Evolutionary conservation across 768 basidiomycete genomes (phyloP).

Genomic region (Hypsizygus marmoreus): DNA sequence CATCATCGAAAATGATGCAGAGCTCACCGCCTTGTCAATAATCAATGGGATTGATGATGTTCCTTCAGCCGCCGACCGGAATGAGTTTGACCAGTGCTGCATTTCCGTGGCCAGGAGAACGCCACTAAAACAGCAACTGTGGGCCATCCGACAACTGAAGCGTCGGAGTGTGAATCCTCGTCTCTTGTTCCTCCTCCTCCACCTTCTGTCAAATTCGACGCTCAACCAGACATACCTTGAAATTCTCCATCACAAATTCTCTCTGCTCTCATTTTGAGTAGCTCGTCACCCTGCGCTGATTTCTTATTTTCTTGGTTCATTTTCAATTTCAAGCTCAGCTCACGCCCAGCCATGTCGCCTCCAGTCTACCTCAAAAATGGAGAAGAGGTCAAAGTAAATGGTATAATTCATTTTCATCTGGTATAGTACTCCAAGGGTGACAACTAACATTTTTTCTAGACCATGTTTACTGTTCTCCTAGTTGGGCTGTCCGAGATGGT

Average conservation of each 20-base stretch:
- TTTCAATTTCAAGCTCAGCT: slow-evolving; percentile 34
- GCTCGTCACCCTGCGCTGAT: no score
- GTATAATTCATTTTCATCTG: slow-evolving; percentile 46
- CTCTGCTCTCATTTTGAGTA: slow-evolving; percentile 19
- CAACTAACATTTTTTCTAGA: slow-evolving; percentile 59
- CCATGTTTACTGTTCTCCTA: slow-evolving; percentile 95
- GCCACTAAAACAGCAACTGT: background rate
- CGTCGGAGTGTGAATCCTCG: slow-evolving; percentile 47
- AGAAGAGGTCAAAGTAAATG: slow-evolving; percentile 84
- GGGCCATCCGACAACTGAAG: slow-evolving; percentile 6
- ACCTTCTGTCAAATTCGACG: slow-evolving; percentile 33
- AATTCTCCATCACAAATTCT: slow-evolving; percentile 24
- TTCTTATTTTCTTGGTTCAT: slow-evolving; percentile 32
- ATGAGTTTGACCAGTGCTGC: no score
- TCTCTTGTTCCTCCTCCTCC: slow-evolving; percentile 42
- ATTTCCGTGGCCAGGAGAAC: background rate
- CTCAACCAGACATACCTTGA: slow-evolving; percentile 18
- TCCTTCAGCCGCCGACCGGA: no score
- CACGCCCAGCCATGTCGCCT: slow-evolving; percentile 38
- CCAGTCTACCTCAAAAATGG: slow-evolving; percentile 77
- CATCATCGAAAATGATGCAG: no score
- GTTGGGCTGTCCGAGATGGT: slow-evolving; percentile 89
- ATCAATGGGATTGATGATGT: no score
- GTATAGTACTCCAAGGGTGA: slow-evolving; percentile 9
- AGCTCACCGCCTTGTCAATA: no score